Conservation (phyloP, 495 filamentous ascomycete genomes). For the Xylaria scruposa region DNA sequence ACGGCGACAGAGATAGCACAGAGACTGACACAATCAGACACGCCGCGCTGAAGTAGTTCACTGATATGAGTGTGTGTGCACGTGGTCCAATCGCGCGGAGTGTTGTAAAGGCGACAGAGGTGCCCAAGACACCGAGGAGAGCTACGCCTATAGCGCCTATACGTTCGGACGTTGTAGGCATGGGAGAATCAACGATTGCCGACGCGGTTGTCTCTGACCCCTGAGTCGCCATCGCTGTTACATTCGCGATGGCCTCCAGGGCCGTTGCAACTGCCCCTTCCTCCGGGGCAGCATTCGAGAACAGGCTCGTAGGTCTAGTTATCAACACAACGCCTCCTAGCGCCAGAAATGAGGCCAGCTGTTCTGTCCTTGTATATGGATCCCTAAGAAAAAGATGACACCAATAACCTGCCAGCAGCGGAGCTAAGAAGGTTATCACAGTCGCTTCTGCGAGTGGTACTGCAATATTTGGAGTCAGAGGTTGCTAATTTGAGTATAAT, state of each 20-base stretch:
- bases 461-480: neutral
- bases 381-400: constrained; percentile 78
- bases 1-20: constrained; percentile 59
- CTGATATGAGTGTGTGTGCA: constrained; percentile 82
- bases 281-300: constrained; percentile 37
- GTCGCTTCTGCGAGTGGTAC: constrained; percentile 88
- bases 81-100: constrained; percentile 86
- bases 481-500: neutral
- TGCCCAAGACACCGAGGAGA: constrained; percentile 81
- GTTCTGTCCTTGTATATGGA: constrained; percentile 79
- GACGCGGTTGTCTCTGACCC: constrained; percentile 29
- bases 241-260: constrained; percentile 34
- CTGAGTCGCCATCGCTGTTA: constrained; percentile 30
- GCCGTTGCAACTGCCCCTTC: constrained; percentile 33
- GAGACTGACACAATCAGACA: constrained; percentile 70
- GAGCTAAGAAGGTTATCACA: constrained; percentile 89
- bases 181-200: constrained; percentile 32
- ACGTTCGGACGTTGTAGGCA: constrained; percentile 68
- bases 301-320: constrained; percentile 72
- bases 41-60: constrained; percentile 83
- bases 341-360: constrained; percentile 76
- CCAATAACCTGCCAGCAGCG: constrained; percentile 80
- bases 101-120: constrained; percentile 75
- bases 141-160: constrained; percentile 75
- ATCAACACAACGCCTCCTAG: constrained; percentile 85